phyloP scores from a whole-genome alignment of 2,329 filamentous ascomycete species.

The Diaporthe citrichinensis region DNA sequence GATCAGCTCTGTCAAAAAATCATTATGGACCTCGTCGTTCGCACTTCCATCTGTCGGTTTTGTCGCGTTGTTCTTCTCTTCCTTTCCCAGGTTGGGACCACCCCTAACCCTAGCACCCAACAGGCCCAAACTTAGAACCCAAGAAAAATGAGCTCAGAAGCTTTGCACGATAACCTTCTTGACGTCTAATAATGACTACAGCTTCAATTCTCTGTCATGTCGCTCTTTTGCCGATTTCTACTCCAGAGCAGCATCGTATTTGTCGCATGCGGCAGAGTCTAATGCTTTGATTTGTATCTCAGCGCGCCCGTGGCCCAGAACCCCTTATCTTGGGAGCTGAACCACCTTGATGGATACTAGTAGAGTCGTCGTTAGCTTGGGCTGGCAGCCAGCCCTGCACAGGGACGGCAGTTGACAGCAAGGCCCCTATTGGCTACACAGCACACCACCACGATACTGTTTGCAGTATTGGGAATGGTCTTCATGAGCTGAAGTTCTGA shows the following conservation, averaged over 20 bases:
- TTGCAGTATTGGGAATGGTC: neutral
- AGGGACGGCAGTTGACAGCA: neutral
- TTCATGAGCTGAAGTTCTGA: neutral
- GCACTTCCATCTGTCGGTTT: neutral
- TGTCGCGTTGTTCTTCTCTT: too few species aligned
- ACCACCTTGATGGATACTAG: neutral
- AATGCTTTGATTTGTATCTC: neutral
- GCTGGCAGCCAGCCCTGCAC: neutral
- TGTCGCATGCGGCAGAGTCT: neutral
- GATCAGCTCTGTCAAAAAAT: neutral
- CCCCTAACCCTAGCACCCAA: neutral
- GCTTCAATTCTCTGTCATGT: neutral
- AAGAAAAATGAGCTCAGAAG: neutral
- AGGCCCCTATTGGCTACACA: neutral
- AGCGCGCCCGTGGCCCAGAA: neutral
- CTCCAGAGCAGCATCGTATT: neutral
- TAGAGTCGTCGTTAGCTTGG: neutral
- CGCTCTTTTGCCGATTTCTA: neutral
- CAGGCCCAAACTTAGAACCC: neutral
- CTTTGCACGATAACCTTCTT: neutral
- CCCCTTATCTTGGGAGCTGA: neutral
- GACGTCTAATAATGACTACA: neutral
- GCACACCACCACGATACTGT: neutral
- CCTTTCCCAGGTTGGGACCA: neutral
- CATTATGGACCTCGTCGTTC: slow-evolving; percentile 7